Evolutionary conservation across 2,329 filamentous ascomycete genomes (phyloP), one percentile per base, ranked within the genome.

Genomic region (Hypocreales sp.): DNA sequence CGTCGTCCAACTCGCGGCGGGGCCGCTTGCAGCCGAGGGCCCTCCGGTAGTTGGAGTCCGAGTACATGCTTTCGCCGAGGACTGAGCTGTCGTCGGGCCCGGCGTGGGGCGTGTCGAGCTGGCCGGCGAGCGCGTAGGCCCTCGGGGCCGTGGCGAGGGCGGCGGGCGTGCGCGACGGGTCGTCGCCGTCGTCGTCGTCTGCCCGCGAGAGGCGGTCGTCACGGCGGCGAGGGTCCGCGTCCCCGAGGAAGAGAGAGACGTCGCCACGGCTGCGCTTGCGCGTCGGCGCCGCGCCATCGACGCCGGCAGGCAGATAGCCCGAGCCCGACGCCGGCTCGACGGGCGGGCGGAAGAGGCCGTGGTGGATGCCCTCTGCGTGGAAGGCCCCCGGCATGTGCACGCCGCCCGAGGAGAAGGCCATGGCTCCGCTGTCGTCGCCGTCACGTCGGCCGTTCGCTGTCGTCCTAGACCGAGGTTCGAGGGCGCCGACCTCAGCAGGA

Each of bases 31-130:
- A 59, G 1, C 64, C 66, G 2, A 72, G 51, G 1, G 55, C 59
- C 26, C 58, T 57, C 24, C 67, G 53, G 40, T 70, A 72, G 38
- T 68, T 61, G 13, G 64, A 47, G 34, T 72, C 67, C 10, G 66
- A 71, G 40, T 67, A 68, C 32, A 62, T 50, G 44, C 65, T 70
- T 29, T 70, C 63, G 12, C 61, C 64, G 30, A 70, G 47, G 15
- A 46, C 39, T 10, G 48, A 48, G 26, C 44, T 44, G 14, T 48
- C 42, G 3, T 41, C 40, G 7, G 35, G 35, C 5, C 40, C 45
- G 20, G 46, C 46, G n/a, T 43, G 48, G 0, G 62, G 60, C 1
- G 61, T 64, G 26, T 62, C 56, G 26, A 70, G 60, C 40, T 67
- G 61, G 12, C 66, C 67, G 6, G 63, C 65, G 8, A 71, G 49